These are phyloP conservation scores for Hordeum marinum DNA, from an alignment of 176 grass and related monocot genomes.

Conservation along the genomic window DNA sequence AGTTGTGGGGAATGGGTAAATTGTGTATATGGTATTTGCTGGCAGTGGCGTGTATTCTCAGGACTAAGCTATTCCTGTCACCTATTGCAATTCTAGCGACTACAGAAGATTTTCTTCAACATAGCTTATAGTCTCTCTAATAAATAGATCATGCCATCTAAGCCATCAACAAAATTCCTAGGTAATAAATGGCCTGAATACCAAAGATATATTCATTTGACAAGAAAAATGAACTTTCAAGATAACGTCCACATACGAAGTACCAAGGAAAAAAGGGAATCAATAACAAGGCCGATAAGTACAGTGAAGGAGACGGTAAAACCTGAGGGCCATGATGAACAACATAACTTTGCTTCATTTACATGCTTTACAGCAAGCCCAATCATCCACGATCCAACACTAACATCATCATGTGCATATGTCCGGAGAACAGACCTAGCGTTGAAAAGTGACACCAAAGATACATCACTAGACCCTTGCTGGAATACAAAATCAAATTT, in stretches of 20 bases:
- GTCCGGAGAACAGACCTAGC: conserved; percentile 70
- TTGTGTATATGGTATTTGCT: neutral
- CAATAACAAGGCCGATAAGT: conserved; percentile 12
- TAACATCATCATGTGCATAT: conserved; percentile 99
- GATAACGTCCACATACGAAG: neutral
- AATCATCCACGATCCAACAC: conserved; percentile 94
- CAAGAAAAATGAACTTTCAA: neutral
- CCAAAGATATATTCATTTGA: conserved; percentile 3
- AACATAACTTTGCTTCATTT: conserved; percentile 92
- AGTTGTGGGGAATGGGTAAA: neutral
- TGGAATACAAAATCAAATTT: conserved; percentile 1
- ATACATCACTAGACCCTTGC: conserved; percentile 18
- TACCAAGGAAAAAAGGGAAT: neutral
- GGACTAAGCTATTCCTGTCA: neutral
- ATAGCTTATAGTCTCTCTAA: neutral
- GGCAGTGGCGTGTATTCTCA: conserved; percentile 8
- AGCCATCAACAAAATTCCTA: neutral
- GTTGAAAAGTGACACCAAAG: conserved; percentile 5
- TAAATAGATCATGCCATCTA: neutral
- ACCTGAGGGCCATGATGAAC: conserved; percentile 97
- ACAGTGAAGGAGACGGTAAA: conserved; percentile 1
- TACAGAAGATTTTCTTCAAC: neutral
- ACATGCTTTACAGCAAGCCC: conserved; percentile 91
- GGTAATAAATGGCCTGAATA: neutral
- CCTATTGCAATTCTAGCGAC: neutral